These are phyloP conservation scores for Aspergillus fischeri DNA, from an alignment of 2,329 filamentous ascomycete genomes.

Conservation along the genomic window DNA sequence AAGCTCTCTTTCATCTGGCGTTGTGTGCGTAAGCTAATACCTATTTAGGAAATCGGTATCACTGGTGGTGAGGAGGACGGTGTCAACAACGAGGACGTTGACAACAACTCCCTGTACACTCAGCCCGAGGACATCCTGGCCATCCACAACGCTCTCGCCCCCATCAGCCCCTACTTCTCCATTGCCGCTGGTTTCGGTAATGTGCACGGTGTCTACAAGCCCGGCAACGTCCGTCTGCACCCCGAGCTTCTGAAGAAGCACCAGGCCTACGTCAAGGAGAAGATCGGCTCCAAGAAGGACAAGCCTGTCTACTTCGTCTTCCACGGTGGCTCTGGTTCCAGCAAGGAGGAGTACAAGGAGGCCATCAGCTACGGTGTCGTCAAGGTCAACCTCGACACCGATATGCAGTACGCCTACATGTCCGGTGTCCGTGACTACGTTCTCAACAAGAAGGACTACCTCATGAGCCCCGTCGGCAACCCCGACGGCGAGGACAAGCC, in stretches of 20 bases:
- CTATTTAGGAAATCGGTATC: constrained; percentile 70
- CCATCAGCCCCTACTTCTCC: constrained; percentile 94
- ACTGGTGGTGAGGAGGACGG: constrained; percentile 97
- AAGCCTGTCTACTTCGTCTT: constrained; percentile 99
- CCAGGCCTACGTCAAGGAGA: constrained; percentile 83
- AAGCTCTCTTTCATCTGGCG: constrained; percentile 20
- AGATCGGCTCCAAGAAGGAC: constrained; percentile 65
- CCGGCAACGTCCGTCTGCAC: constrained; percentile 93
- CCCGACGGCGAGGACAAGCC: constrained; percentile 95
- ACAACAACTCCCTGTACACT: constrained; percentile 96
- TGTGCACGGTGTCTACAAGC: constrained; percentile 99
- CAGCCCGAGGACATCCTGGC: constrained; percentile 94
- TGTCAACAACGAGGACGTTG: constrained; percentile 96
- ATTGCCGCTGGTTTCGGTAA: constrained; percentile 98
- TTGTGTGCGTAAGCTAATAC: constrained; percentile 2
- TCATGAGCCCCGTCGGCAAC: constrained; percentile 83
- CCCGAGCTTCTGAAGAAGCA: constrained; percentile 96
- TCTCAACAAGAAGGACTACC: constrained; percentile 90
- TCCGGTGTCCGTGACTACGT: constrained; percentile 92
- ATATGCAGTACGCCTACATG: constrained; percentile 94
- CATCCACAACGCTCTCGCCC: constrained; percentile 79
- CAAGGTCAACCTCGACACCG: constrained; percentile 99
- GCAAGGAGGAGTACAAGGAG: constrained; percentile 82
- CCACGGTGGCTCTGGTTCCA: constrained; percentile 93
- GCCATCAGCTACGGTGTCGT: constrained; percentile 92